These are phyloP conservation scores for Penicillium corylophilum DNA, from an alignment of 2,329 filamentous ascomycete species.

Conservation along the genomic window DNA sequence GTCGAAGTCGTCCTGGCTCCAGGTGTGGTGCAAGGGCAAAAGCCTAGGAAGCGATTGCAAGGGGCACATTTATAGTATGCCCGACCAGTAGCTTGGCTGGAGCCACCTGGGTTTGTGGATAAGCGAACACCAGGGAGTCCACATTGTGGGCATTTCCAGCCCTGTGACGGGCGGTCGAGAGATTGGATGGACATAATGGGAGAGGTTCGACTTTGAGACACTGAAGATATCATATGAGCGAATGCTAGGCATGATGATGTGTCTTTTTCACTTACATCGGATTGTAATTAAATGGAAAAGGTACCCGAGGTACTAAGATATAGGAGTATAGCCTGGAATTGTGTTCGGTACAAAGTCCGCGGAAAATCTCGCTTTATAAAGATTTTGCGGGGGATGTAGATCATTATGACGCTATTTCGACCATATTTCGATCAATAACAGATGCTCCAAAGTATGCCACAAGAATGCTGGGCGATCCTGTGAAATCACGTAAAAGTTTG, in stretches of 20 bases:
- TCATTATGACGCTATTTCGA: conserved; percentile 18
- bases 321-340: background rate
- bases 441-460: background rate
- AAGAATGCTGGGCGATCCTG: background rate
- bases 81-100: background rate
- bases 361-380: conserved; percentile 7
- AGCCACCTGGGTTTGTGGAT: background rate
- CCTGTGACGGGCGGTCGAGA: background rate
- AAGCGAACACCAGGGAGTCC: conserved; percentile 17
- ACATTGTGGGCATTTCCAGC: conserved; percentile 14
- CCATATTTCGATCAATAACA: background rate
- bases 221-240: background rate
- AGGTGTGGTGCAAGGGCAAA: conserved; percentile 17
- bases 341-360: background rate
- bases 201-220: background rate
- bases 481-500: conserved; percentile 14
- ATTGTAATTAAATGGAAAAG: background rate
- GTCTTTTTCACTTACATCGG: background rate
- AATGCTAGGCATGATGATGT: background rate
- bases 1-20: conserved; percentile 12
- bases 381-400: conserved; percentile 16
- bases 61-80: conserved; percentile 20
- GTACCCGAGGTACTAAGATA: background rate
- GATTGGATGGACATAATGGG: conserved; percentile 3
- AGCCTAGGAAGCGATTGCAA: conserved; percentile 14